Conservation (phyloP, 805 yeast species). For the Metschnikowia hibisci region DNA sequence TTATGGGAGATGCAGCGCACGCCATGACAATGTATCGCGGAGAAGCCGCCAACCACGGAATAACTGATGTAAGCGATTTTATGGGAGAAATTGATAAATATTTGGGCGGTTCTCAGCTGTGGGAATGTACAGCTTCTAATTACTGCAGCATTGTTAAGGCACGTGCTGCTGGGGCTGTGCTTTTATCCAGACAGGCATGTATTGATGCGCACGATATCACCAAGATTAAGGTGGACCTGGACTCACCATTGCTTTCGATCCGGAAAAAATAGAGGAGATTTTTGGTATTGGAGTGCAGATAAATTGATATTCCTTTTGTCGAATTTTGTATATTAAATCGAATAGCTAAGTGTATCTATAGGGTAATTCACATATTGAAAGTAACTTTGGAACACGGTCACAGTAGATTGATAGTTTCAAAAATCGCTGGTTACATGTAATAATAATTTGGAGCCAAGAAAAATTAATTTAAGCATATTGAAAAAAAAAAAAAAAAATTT, state of each 20-base stretch:
- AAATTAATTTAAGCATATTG: too few relatives aligned
- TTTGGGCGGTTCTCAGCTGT: slow-evolving; percentile 6
- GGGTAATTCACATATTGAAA: too few relatives aligned
- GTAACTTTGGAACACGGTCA: too few relatives aligned
- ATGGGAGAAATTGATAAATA: slow-evolving; percentile 12
- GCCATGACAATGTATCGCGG: slow-evolving; percentile 23
- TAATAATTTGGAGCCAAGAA: too few relatives aligned
- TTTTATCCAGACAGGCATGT: slow-evolving; percentile 5
- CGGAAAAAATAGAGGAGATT: slow-evolving; percentile 1
- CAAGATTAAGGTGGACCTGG: slow-evolving; percentile 1
- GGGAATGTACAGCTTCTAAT: slow-evolving; percentile 12
- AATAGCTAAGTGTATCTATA: too few relatives aligned
- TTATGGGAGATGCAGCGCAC: slow-evolving; percentile 21
- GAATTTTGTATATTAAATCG: too few relatives aligned
- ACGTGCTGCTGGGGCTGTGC: slow-evolving; percentile 11
- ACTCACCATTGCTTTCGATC: slow-evolving; percentile 2
- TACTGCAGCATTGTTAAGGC: slow-evolving; percentile 13
- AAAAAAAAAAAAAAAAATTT: too few relatives aligned
- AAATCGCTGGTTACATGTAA: too few relatives aligned
- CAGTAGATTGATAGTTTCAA: too few relatives aligned
- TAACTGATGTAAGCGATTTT: slow-evolving; percentile 16
- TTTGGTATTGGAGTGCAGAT: too few relatives aligned
- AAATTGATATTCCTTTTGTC: too few relatives aligned
- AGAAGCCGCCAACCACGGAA: slow-evolving; percentile 21
- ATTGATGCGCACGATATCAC: slow-evolving; percentile 5